Percentiles rank a stretch among this genome's conserved stretches.
These are phyloP conservation scores for Debaryomyces castellii DNA, from an alignment of 805 yeast genomes.

Conservation along the genomic window DNA sequence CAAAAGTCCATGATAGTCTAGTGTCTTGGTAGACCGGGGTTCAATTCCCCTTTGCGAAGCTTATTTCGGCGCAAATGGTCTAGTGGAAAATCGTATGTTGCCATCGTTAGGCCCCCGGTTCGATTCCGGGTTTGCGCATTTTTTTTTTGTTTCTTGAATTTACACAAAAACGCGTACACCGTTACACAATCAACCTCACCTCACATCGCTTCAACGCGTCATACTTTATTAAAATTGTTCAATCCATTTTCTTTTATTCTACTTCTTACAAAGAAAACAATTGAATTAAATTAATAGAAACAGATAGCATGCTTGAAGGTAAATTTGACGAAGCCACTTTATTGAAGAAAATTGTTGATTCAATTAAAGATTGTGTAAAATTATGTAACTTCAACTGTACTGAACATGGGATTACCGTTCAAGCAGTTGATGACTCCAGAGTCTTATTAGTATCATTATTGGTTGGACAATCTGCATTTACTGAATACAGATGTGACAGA, in stretches of 20 bases:
- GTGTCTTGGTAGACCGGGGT: conserved; percentile 17
- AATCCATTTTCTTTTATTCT: neutral
- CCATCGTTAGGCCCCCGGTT: conserved; percentile 12
- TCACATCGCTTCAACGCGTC: neutral
- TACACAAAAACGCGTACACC: neutral
- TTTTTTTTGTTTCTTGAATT: neutral
- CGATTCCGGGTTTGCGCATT: conserved; percentile 11
- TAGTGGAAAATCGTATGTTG: conserved; percentile 10
- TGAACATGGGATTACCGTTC: conserved; percentile 91
- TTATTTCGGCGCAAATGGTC: conserved; percentile 8
- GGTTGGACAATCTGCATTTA: conserved; percentile 85
- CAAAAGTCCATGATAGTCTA: conserved; percentile 16
- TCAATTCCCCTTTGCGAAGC: conserved; percentile 15
- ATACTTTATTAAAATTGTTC: too few relatives aligned
- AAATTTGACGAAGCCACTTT: conserved; percentile 91
- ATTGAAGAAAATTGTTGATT: conserved; percentile 88
- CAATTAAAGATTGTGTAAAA: conserved; percentile 91
- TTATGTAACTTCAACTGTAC: conserved; percentile 96
- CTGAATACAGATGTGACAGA: conserved; percentile 93
- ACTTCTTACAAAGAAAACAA: too few relatives aligned
- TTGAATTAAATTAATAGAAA: neutral
- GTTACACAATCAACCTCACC: neutral
- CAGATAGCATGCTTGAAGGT: conserved; percentile 81
- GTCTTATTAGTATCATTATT: conserved; percentile 85
- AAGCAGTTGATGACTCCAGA: conserved; percentile 97